Evolutionary conservation across 2,329 filamentous ascomycete species (phyloP).

Genomic region (Penicillium freii): DNA sequence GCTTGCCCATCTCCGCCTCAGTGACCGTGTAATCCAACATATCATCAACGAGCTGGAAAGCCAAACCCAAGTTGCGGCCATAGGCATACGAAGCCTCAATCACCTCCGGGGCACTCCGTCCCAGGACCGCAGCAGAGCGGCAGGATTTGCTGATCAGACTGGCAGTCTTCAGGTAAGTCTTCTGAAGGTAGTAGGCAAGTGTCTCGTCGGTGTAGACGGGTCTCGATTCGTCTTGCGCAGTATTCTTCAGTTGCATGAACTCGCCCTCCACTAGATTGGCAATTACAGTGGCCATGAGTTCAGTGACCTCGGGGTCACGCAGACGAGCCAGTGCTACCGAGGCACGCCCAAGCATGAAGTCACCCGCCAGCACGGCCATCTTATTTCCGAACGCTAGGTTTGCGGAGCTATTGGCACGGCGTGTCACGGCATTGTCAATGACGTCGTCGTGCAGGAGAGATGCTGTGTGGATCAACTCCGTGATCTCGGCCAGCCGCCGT

Average conservation of each 20-base stretch:
- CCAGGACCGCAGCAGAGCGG: constrained; percentile 81
- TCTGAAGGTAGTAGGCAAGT: constrained; percentile 90
- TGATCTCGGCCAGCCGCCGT: constrained; percentile 89
- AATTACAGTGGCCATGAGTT: constrained; percentile 92
- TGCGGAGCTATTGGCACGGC: constrained; percentile 80
- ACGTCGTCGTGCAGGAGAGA: constrained; percentile 97
- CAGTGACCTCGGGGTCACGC: constrained; percentile 88
- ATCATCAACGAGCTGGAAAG: constrained; percentile 96
- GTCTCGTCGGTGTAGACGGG: constrained; percentile 86
- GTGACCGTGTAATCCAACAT: constrained; percentile 94
- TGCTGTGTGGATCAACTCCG: constrained; percentile 94
- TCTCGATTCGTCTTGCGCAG: constrained; percentile 78
- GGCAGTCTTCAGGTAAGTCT: constrained; percentile 96
- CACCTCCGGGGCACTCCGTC: constrained; percentile 70
- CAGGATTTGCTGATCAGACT: constrained; percentile 96
- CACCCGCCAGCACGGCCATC: constrained; percentile 97
- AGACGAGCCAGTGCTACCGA: constrained; percentile 90
- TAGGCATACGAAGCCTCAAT: constrained; percentile 91
- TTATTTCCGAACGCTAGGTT: constrained; percentile 98
- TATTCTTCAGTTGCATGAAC: constrained; percentile 99
- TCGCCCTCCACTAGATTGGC: constrained; percentile 97
- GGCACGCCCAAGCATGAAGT: constrained; percentile 88
- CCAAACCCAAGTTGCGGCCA: constrained; percentile 87
- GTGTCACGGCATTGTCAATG: constrained; percentile 84
- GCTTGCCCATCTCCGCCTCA: constrained; percentile 84